Conservation (phyloP, 2,329 filamentous ascomycete species). For the Phaeosphaeria sp. region DNA sequence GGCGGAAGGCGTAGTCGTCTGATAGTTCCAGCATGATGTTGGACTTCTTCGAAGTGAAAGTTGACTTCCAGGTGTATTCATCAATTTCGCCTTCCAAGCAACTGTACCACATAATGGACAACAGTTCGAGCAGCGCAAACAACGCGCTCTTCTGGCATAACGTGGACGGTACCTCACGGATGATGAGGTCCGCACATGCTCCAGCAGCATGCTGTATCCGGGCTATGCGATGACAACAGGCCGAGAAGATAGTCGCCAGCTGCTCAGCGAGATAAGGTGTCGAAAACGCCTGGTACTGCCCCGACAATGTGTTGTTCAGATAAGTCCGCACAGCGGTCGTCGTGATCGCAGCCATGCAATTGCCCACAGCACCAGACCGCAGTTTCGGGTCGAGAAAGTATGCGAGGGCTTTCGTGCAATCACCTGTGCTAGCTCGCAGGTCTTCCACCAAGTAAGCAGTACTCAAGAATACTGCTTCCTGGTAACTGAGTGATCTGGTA, state of each 20-base stretch:
- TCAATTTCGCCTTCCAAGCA: constrained; percentile 95
- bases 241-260: constrained; percentile 81
- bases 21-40: constrained; percentile 88
- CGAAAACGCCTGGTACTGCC: constrained; percentile 78
- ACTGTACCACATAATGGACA: constrained; percentile 93
- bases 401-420: constrained; percentile 85
- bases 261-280: constrained; percentile 89
- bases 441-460: constrained; percentile 89
- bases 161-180: constrained; percentile 83
- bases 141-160: constrained; percentile 89
- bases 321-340: constrained; percentile 80
- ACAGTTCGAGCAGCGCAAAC: constrained; percentile 88
- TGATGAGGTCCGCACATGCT: constrained; percentile 82
- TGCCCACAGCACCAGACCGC: constrained; percentile 65
- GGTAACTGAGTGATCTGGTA: constrained; percentile 82
- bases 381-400: constrained; percentile 96
- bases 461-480: constrained; percentile 90
- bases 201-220: constrained; percentile 89
- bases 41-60: constrained; percentile 77
- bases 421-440: constrained; percentile 81
- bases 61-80: constrained; percentile 85
- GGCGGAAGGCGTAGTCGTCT: constrained; percentile 85
- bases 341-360: constrained; percentile 68
- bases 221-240: constrained; percentile 91
- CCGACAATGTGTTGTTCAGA: constrained; percentile 74